A percentile compares a stretch with the other conserved stretches of the same genome.
Conservation (phyloP, 352 stramenopile species). For the Pythium insidiosum region DNA sequence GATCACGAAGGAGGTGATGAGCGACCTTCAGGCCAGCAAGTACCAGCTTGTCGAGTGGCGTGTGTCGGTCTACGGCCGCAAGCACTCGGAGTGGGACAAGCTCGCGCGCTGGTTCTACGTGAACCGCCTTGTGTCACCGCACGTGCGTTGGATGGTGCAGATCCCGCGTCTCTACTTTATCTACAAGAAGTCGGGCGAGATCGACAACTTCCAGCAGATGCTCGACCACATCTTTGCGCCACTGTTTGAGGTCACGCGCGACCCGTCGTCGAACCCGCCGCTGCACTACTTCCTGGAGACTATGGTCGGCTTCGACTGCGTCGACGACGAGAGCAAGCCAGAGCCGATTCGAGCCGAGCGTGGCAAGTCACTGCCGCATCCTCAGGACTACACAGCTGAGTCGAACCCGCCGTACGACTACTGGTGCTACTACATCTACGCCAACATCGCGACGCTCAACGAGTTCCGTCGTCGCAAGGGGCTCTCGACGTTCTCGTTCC, state of each 20-base stretch:
- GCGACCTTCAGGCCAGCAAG: conserved; percentile 85
- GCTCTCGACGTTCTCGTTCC: conserved; percentile 93
- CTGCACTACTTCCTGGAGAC: conserved; percentile 91
- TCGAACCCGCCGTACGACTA: conserved; percentile 92
- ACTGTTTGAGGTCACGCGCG: conserved; percentile 96
- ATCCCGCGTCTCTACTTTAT: conserved; percentile 96
- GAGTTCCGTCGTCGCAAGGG: conserved; percentile 85
- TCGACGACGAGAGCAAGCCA: conserved; percentile 97
- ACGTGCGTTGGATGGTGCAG: conserved; percentile 98
- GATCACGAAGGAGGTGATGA: conserved; percentile 93
- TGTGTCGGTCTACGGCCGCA: conserved; percentile 92
- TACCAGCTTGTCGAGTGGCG: conserved; percentile 94
- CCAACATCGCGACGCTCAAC: conserved; percentile 96
- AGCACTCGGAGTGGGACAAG: conserved; percentile 94
- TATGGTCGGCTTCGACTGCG: conserved; percentile 97
- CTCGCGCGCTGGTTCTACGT: conserved; percentile 95
- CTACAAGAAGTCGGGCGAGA: conserved; percentile 90
- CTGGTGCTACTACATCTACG: conserved; percentile 97
- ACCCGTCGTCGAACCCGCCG: conserved; percentile 89
- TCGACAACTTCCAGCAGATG: conserved; percentile 97
- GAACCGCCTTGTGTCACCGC: conserved; percentile 87
- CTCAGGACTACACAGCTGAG: conserved; percentile 85
- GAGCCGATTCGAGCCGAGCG: conserved; percentile 79
- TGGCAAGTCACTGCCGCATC: conserved; percentile 67
- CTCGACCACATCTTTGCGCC: conserved; percentile 97